A percentile compares a stretch with the other conserved stretches of the same genome.
These are phyloP conservation scores for Kwoniella bestiolae DNA, from an alignment of 768 basidiomycete species.

Conservation along the genomic window DNA sequence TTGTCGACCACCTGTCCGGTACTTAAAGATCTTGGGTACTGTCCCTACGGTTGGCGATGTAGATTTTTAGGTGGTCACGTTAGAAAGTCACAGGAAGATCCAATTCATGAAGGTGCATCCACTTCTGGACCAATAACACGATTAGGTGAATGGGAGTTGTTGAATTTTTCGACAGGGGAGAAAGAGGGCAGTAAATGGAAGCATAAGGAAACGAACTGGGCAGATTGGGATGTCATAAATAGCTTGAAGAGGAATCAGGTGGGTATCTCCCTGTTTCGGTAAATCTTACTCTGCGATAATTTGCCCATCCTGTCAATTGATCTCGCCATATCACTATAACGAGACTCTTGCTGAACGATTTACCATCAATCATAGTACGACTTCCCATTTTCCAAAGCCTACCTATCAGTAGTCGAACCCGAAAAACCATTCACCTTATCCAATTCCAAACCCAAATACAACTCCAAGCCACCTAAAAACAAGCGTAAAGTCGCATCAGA, in stretches of 20 bases:
- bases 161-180: constrained; percentile 58
- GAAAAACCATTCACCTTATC: constrained; percentile 40
- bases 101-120: not conserved
- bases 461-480: not conserved
- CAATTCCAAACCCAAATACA: constrained; percentile 8
- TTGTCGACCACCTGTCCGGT: constrained; percentile 66
- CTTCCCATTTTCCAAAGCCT: constrained; percentile 37
- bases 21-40: constrained; percentile 71
- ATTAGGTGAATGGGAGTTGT: constrained; percentile 40
- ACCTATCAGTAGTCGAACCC: constrained; percentile 44
- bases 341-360: no score
- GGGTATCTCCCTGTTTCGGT: no score
- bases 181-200: constrained; percentile 57
- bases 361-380: constrained; percentile 36
- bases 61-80: constrained; percentile 84
- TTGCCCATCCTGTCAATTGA: no score
- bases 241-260: constrained; percentile 73
- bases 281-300: no score
- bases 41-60: constrained; percentile 85
- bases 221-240: constrained; percentile 66
- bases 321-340: no score
- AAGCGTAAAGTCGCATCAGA: constrained; percentile 14
- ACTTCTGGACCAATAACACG: constrained; percentile 3
- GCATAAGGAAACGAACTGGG: constrained; percentile 70
- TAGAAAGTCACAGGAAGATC: constrained; percentile 58